Base-by-base conservation (phyloP, 2,329 filamentous ascomycete genomes). In the Beauveria caledonica region DNA sequence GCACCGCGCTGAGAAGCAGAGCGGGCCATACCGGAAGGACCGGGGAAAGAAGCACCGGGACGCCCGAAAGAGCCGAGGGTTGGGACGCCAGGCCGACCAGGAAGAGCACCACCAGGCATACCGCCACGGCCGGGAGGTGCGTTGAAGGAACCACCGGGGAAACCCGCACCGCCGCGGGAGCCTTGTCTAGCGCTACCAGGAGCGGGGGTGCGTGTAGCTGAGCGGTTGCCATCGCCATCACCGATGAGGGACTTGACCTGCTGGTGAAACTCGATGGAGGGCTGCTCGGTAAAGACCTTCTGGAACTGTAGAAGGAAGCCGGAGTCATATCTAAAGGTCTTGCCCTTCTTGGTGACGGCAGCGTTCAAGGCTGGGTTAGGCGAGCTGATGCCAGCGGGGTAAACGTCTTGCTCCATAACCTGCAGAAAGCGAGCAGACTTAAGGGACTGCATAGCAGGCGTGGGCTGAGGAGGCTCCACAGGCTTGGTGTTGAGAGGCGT, bases 271-370 rank as follows among this genome's bases (percentile, higher is more conserved):
- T 97, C 93, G 48, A 92, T 75, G 0, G 92, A 96, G 15, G 94
- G 94, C 77, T 97, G 95, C 79, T 99, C 94, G 64, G 91, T 95
- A 77, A 97, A 99, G 21, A 96, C 91, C 68, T 85, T 85, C 77
- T 97, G 90, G 81, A 99, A 99, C 72, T 99, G 94, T 33, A 99
- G 81, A 76, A 99, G 79, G 80, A 99, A 99, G 68, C 88, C 87
- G 69, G 92, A 90, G 76, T 97, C 92, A 74, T 99, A 99, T 73
- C 95, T 92, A 79, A 95, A 96, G 46, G 86, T 87, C 73, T 86
- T 88, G 63, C 85, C 86, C 77, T 92, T 93, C 74, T 88, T 90
- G 39, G 84, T 81, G 29, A 90, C 88, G 17, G 88, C 88, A 45
- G 83, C 79, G 73, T 97, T 99, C 65, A 97, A 78, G 3, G 93